A percentile compares a stretch with the other conserved stretches of the same genome.
phyloP scores from a whole-genome alignment of 106 monocot genomes.

The Acorus gramineus region DNA sequence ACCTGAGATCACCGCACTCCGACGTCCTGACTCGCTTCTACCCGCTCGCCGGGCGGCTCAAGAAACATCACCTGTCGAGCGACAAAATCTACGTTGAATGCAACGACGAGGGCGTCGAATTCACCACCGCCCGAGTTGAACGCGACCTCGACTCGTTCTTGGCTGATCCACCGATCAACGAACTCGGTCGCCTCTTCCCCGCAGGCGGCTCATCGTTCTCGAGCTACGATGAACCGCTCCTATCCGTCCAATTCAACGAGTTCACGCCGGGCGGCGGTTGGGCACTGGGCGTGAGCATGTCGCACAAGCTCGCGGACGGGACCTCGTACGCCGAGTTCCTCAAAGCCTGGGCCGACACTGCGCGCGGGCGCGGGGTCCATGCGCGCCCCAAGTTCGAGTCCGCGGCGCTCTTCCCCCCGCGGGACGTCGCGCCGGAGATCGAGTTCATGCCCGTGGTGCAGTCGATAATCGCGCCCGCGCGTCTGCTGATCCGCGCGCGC shows the following conservation, averaged over 20 bases:
- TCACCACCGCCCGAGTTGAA: background rate
- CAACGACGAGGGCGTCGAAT: conserved; percentile 6
- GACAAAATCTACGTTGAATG: background rate
- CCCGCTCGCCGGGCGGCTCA: conserved; percentile 4
- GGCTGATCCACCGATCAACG: too few species aligned
- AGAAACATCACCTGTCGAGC: background rate
- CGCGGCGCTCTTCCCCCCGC: background rate
- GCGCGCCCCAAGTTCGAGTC: background rate
- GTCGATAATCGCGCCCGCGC: too few species aligned
- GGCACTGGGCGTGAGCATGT: background rate
- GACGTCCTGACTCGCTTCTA: conserved; percentile 1
- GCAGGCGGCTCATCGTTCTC: too few species aligned
- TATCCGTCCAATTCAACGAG: conserved; percentile 1
- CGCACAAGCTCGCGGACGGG: conserved; percentile 1
- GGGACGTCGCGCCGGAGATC: background rate
- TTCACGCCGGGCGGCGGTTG: background rate
- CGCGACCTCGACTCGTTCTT: background rate
- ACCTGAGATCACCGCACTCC: background rate
- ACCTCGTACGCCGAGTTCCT: background rate
- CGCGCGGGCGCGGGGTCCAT: background rate
- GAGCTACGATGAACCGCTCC: background rate
- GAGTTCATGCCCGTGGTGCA: background rate
- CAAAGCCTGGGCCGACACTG: conserved; percentile 5
- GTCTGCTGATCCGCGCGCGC: too few species aligned
- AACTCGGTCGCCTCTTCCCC: background rate